Percentiles rank a stretch among this genome's conserved stretches.
These are phyloP conservation scores for Termitomyces sp. DNA, from an alignment of 768 basidiomycete species.

Conservation along the genomic window DNA sequence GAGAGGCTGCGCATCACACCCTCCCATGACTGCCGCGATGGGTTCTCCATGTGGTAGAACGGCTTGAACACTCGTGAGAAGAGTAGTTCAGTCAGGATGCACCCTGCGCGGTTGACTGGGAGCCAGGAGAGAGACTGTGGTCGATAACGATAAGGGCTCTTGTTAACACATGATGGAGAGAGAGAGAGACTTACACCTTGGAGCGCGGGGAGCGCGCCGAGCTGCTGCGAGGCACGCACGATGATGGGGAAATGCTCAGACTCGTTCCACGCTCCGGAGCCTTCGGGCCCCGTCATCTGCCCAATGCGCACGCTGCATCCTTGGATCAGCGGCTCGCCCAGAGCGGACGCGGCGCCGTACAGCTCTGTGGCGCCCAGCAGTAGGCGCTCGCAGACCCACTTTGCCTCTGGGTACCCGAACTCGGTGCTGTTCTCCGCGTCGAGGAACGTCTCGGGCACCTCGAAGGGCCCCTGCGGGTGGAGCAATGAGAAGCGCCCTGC, in stretches of 20 bases:
- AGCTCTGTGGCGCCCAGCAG: slow-evolving; percentile 10
- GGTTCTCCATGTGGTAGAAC: slow-evolving; percentile 27
- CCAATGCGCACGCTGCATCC: neutral
- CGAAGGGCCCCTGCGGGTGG: slow-evolving; percentile 19
- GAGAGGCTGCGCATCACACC: slow-evolving; percentile 21
- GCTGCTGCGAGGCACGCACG: slow-evolving; percentile 22
- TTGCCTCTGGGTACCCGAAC: slow-evolving; percentile 5
- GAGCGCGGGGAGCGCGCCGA: slow-evolving; percentile 22
- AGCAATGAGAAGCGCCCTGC: slow-evolving; percentile 25
- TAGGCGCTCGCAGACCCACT: slow-evolving; percentile 24
- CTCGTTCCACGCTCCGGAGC: slow-evolving; percentile 31
- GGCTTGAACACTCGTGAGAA: slow-evolving; percentile 8
- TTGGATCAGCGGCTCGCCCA: neutral
- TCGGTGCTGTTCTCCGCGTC: slow-evolving; percentile 19
- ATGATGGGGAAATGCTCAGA: slow-evolving; percentile 30
- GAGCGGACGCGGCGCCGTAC: slow-evolving; percentile 12
- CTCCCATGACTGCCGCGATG: slow-evolving; percentile 28
- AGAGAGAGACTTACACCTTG: slow-evolving; percentile 20
- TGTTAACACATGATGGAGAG: slow-evolving; percentile 6
- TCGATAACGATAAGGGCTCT: neutral
- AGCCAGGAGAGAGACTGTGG: slow-evolving; percentile 31
- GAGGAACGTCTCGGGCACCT: slow-evolving; percentile 26
- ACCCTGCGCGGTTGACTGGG: slow-evolving; percentile 29
- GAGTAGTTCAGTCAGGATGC: slow-evolving; percentile 23
- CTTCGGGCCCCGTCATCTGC: slow-evolving; percentile 32